These are phyloP conservation scores for Aspergillus quadricinctus DNA, from an alignment of 2,329 filamentous ascomycete species.

Conservation along the genomic window DNA sequence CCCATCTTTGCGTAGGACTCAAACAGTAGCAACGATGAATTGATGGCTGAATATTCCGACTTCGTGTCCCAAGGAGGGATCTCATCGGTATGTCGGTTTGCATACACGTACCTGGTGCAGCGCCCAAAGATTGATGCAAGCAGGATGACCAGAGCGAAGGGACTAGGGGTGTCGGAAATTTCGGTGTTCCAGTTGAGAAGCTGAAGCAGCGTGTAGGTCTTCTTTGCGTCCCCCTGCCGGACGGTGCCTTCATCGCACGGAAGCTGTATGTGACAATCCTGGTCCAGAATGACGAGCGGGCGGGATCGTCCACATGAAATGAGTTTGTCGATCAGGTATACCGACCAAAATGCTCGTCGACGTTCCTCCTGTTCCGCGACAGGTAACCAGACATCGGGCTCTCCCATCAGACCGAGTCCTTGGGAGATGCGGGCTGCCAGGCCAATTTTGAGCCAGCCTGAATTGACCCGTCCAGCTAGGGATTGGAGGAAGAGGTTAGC, in stretches of 20 bases:
- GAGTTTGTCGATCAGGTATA: constrained; percentile 28
- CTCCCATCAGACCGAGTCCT: constrained; percentile 29
- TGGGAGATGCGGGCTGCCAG: constrained; percentile 59
- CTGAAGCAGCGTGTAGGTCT: constrained; percentile 18
- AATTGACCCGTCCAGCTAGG: constrained; percentile 26
- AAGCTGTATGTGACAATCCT: constrained; percentile 24
- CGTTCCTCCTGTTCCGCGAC: constrained; percentile 24
- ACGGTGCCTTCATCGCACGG: constrained; percentile 22
- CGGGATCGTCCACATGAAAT: constrained; percentile 23
- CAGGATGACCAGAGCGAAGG: constrained; percentile 27
- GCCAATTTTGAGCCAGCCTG: constrained; percentile 37
- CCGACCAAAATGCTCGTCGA: constrained; percentile 28
- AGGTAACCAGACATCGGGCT: constrained; percentile 14
- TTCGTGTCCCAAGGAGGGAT: constrained; percentile 35
- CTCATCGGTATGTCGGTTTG: constrained; percentile 15
- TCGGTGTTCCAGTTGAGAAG: constrained; percentile 20
- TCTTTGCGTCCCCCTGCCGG: constrained; percentile 13
- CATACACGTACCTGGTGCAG: constrained; percentile 27
- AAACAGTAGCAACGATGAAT: constrained; percentile 27
- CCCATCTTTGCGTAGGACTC: constrained; percentile 28
- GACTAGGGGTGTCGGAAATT: constrained; percentile 14
- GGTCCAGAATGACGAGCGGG: constrained; percentile 17
- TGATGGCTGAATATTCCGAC: constrained; percentile 30
- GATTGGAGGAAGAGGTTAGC: not conserved
- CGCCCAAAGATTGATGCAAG: constrained; percentile 32